phyloP scores from a whole-genome alignment of 2,329 filamentous ascomycete genomes.

The Phialophora tarda region DNA sequence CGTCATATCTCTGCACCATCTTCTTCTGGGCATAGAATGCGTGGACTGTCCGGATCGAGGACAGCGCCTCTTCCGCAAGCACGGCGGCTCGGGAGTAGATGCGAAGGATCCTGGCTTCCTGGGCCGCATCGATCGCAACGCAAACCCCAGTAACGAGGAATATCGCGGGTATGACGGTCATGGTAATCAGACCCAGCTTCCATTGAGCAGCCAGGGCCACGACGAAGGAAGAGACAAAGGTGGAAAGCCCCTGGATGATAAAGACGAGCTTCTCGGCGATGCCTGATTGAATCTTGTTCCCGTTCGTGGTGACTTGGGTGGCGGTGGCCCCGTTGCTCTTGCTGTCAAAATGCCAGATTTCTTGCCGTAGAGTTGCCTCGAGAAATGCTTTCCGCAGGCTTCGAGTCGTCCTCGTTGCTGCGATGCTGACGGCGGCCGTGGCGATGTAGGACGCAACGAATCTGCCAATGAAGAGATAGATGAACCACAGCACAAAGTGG shows the following conservation, averaged over 20 bases:
- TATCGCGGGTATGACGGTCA: constrained; percentile 56
- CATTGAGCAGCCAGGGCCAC: constrained; percentile 50
- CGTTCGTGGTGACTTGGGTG: constrained; percentile 43
- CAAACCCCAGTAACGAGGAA: constrained; percentile 40
- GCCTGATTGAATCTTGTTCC: constrained; percentile 47
- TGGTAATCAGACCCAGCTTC: constrained; percentile 54
- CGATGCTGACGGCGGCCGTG: constrained; percentile 40
- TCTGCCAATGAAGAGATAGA: constrained; percentile 47
- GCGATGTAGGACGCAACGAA: constrained; percentile 45
- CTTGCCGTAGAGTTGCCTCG: constrained; percentile 43
- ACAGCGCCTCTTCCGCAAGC: constrained; percentile 59
- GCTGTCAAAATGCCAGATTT: constrained; percentile 43
- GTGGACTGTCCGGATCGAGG: constrained; percentile 57
- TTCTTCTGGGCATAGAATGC: constrained; percentile 56
- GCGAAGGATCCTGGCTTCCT: constrained; percentile 38
- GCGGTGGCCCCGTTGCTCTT: constrained; percentile 42
- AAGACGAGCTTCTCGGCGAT: constrained; percentile 50
- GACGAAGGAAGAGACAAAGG: constrained; percentile 50
- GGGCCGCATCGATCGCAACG: constrained; percentile 37
- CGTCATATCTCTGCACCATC: constrained; percentile 52
- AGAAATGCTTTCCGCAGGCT: constrained; percentile 39
- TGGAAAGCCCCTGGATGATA: constrained; percentile 44
- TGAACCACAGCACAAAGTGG: constrained; percentile 44
- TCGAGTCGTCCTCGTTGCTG: constrained; percentile 40
- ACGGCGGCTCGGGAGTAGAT: constrained; percentile 54